Conservation (phyloP, 2,329 filamentous ascomycete genomes). For the Sarocladium kiliense region DNA sequence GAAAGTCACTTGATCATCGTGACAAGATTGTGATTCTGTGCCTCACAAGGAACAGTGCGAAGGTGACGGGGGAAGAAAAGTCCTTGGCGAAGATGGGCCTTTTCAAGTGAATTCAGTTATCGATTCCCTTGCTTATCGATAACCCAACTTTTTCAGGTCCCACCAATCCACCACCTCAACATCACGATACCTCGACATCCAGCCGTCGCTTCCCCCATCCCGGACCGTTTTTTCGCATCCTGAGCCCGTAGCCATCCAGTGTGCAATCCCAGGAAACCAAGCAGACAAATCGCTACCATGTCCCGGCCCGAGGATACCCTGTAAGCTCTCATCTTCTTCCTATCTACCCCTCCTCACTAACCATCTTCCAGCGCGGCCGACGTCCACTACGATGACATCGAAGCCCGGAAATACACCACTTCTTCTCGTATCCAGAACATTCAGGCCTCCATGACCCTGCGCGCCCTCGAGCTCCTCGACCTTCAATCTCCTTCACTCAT, state of each 20-base stretch:
- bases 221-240: not conserved
- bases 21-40: conserved; percentile 9
- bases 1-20: not conserved
- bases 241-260: not conserved
- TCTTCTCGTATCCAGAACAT: conserved; percentile 93
- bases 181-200: not conserved
- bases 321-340: conserved; percentile 42
- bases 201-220: not conserved
- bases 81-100: conserved; percentile 4
- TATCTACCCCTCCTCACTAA: conserved; percentile 19
- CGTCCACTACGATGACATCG: conserved; percentile 93
- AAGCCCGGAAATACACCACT: conserved; percentile 96
- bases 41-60: conserved; percentile 7
- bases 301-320: conserved; percentile 95
- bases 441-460: conserved; percentile 89
- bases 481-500: conserved; percentile 77
- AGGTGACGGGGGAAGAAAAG: conserved; percentile 1
- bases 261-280: not conserved
- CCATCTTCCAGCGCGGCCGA: conserved; percentile 68
- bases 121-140: conserved; percentile 2
- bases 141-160: conserved; percentile 6
- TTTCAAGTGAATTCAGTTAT: no score
- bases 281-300: conserved; percentile 53
- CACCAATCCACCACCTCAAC: not conserved
- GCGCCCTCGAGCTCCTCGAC: conserved; percentile 86